Percentiles rank a stretch among this genome's conserved stretches.
Conservation (phyloP, 208 protist species). For the Borovskyia barvae region DNA sequence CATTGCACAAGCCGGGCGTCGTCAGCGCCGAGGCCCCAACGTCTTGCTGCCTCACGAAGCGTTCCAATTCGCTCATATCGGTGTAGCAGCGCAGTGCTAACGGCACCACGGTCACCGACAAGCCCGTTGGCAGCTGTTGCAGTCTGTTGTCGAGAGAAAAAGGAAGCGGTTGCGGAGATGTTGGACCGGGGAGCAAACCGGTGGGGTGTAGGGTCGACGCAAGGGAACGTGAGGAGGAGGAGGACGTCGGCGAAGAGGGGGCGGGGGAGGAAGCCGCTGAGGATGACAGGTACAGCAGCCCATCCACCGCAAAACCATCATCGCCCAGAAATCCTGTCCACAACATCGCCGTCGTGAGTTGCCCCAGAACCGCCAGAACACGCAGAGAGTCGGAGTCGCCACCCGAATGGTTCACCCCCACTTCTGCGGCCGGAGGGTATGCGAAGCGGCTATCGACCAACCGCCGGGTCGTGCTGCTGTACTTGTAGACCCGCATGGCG, state of each 20-base stretch:
- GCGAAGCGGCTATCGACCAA: conserved; percentile 55
- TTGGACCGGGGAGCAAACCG: too few species aligned
- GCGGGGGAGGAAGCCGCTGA: background rate
- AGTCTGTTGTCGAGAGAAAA: conserved; percentile 31
- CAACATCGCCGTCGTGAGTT: conserved; percentile 53
- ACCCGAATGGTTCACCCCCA: background rate
- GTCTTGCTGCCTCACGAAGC: conserved; percentile 36
- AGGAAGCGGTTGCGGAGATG: conserved; percentile 25
- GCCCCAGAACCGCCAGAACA: conserved; percentile 18
- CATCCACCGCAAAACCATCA: conserved; percentile 41
- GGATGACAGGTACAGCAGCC: conserved; percentile 54
- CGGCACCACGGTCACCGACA: conserved; percentile 20
- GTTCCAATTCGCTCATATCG: conserved; percentile 10
- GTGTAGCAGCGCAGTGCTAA: conserved; percentile 46
- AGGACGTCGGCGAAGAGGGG: background rate
- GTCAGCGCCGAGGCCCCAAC: conserved; percentile 33
- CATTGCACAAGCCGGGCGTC: conserved; percentile 25
- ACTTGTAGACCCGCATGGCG: conserved; percentile 35
- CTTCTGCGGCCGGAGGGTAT: background rate
- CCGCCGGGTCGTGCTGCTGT: conserved; percentile 37
- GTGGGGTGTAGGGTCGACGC: background rate
- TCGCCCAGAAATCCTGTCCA: conserved; percentile 62
- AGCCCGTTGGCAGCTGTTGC: conserved; percentile 15
- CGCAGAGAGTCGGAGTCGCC: background rate
- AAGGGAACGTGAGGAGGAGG: background rate